A percentile compares a stretch with the other conserved stretches of the same genome.
Conservation (phyloP, 495 filamentous ascomycete species). For the Lasiosphaeria ovina region DNA sequence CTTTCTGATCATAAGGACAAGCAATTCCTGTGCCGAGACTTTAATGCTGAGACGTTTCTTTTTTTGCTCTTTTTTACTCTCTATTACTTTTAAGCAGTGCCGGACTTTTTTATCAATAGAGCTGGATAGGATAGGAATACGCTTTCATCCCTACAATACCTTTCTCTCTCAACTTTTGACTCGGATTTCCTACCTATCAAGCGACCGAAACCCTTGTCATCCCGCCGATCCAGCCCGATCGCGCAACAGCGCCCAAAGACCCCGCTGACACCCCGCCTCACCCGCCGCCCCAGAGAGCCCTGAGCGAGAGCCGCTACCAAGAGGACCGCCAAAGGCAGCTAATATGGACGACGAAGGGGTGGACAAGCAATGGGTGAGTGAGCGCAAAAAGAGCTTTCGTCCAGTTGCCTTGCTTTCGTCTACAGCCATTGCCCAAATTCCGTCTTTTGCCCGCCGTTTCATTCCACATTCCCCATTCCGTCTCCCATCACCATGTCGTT, state of each 20-base stretch:
- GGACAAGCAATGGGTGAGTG: constrained; percentile 14
- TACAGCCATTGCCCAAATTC: too few relatives aligned
- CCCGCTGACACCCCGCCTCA: not conserved
- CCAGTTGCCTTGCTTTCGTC: not conserved
- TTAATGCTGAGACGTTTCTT: not conserved
- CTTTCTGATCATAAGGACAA: constrained; percentile 3
- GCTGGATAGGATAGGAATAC: not conserved
- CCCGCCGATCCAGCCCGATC: not conserved
- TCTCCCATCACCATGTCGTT: too few relatives aligned
- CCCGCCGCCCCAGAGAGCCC: too few relatives aligned
- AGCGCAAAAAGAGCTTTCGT: not conserved
- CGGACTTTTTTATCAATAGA: not conserved
- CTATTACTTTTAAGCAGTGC: not conserved
- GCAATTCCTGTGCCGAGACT: too few relatives aligned
- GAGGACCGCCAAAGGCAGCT: not conserved
- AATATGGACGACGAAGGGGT: not conserved
- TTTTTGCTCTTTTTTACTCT: not conserved
- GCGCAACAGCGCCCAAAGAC: not conserved
- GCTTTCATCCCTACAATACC: not conserved
- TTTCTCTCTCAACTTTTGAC: not conserved
- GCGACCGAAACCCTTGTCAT: not conserved
- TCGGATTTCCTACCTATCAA: too few relatives aligned
- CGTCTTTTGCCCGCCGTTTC: too few relatives aligned
- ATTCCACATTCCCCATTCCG: too few relatives aligned
- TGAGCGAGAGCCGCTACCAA: not conserved